Evolutionary conservation across 176 grass and related monocot species (phyloP), one percentile per base, ranked within the genome.

Genomic region (Carex pumila): DNA sequence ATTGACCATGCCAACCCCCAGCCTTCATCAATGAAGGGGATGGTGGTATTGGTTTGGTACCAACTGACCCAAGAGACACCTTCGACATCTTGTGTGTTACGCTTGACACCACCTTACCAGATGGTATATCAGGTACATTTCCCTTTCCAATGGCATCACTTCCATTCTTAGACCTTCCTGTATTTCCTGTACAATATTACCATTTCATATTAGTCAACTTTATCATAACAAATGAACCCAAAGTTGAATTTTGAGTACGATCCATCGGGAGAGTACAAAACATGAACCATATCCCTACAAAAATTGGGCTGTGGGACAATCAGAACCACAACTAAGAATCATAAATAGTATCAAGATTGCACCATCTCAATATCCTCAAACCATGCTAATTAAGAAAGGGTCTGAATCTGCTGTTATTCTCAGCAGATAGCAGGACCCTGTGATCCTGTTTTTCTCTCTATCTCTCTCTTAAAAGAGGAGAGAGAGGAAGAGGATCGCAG

Each of bases 11-110:
- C 47, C 89, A 92, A 78, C 91, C 94, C 32, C 94, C 94, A n/a
- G 92, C 90, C 65, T 97, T 97, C 93, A 95, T 80, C 66, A 82
- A 56, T 1, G 90, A 84, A 6, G 81, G 91, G 77, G 90, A 65
- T 63, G 86, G 86, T 85, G 91, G 94, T 43, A 86, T 18, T 5
- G 64, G 13, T 68, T 83, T 36, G 3, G 80, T 84, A 10, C 87
- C 85, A 5, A 71, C 77, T 52, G 88, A 90, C 50, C 80, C 84
- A 71, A 92, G 89, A 22, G 96, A 93, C 84, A 93, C 84, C 37
- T 89, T 78, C 4, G 86, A 86, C 71, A 99, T 71, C 72, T 88
- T 99, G 3, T 94, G 91, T 1, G 91, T 89, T 56, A 97, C 61
- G 5, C n/a, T 74, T 61, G 94, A 94, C 72, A 92, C 86, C 89